Evolutionary conservation across 495 filamentous ascomycete genomes (phyloP).

Genomic region (Parathielavia hyrcaniae): DNA sequence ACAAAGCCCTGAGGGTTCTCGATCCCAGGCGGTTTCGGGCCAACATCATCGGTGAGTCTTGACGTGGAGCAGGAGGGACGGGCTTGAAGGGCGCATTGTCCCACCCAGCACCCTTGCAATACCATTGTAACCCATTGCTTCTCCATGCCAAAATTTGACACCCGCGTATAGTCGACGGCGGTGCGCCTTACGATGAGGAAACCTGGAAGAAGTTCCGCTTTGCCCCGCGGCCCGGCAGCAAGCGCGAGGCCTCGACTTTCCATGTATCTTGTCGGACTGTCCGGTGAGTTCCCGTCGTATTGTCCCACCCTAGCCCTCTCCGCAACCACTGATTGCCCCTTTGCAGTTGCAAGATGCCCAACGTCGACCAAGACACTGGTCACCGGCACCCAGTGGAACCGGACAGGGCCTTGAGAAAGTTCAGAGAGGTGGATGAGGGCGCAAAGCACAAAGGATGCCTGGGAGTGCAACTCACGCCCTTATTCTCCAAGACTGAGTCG

Average conservation of each 20-base stretch:
- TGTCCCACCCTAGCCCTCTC: conserved; percentile 9
- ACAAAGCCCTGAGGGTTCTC: conserved; percentile 41
- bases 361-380: conserved; percentile 70
- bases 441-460: conserved; percentile 64
- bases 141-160: conserved; percentile 14
- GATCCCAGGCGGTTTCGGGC: conserved; percentile 70
- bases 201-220: conserved; percentile 69
- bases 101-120: background rate
- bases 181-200: conserved; percentile 55
- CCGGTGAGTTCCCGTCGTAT: conserved; percentile 34
- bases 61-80: background rate
- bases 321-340: background rate
- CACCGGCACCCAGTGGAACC: conserved; percentile 66
- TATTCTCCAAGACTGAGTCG: conserved; percentile 35
- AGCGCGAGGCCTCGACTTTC: conserved; percentile 32
- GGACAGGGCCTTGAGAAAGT: conserved; percentile 60
- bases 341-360: conserved; percentile 70
- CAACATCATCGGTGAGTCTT: conserved; percentile 63
- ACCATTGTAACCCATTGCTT: background rate
- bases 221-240: conserved; percentile 35
- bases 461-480: conserved; percentile 76
- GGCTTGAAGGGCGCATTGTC: background rate
- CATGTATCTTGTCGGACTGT: conserved; percentile 66
- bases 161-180: conserved; percentile 33
- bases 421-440: conserved; percentile 69